Evolutionary conservation across 2,329 filamentous ascomycete species (phyloP).

Genomic region (Myotisia sp.): DNA sequence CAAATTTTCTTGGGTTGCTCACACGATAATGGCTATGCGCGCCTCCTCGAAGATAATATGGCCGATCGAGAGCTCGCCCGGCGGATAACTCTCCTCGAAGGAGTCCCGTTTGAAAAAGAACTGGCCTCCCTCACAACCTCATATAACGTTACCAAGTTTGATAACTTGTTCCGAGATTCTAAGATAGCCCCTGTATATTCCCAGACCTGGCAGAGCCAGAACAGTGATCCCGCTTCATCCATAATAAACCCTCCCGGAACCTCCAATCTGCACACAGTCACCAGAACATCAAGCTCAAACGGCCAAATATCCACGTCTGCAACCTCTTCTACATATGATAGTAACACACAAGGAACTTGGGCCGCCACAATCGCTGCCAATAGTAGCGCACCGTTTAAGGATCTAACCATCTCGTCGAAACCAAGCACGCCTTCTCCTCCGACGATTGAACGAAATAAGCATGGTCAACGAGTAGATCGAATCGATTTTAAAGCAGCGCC

Average conservation of each 20-base stretch:
- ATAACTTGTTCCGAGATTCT: constrained; percentile 39
- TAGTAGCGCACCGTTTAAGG: constrained; percentile 26
- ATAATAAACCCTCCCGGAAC: background rate
- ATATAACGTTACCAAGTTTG: constrained; percentile 38
- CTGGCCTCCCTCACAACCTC: constrained; percentile 33
- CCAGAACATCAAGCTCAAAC: constrained; percentile 22
- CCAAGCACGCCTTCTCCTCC: constrained; percentile 19
- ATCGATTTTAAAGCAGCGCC: constrained; percentile 37
- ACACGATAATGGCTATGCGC: constrained; percentile 41
- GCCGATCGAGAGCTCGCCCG: constrained; percentile 31
- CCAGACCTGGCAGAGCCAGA: background rate
- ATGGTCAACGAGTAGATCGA: constrained; percentile 45
- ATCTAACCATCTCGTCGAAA: constrained; percentile 25
- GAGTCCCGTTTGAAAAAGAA: constrained; percentile 42
- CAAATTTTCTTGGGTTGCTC: constrained; percentile 47
- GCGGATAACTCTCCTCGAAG: constrained; percentile 43
- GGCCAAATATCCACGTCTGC: constrained; percentile 12
- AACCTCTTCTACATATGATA: constrained; percentile 1
- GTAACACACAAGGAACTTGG: constrained; percentile 18
- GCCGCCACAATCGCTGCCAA: constrained; percentile 24
- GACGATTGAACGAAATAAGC: constrained; percentile 42
- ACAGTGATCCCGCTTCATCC: background rate
- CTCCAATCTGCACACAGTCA: background rate
- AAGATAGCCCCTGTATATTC: constrained; percentile 25
- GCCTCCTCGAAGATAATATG: constrained; percentile 37